Conservation (phyloP, 805 yeast species). For the Ogataea philodendri region DNA sequence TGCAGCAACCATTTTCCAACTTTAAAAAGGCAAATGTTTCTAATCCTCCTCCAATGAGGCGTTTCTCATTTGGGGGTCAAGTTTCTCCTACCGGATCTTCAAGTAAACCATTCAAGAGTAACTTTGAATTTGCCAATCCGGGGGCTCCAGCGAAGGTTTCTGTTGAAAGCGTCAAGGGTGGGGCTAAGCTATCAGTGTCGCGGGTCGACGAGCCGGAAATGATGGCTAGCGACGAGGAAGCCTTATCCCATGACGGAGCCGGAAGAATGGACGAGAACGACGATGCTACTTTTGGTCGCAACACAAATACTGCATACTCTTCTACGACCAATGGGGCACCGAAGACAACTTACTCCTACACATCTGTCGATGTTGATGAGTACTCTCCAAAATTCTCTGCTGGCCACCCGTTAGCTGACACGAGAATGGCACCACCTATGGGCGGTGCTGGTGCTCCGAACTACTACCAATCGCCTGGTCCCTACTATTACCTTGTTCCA, state of each 20-base stretch:
- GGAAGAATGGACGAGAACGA: constrained; percentile 22
- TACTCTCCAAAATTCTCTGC: constrained; percentile 16
- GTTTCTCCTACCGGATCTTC: constrained; percentile 17
- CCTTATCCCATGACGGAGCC: constrained; percentile 7
- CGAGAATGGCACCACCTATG: constrained; percentile 13
- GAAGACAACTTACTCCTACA: constrained; percentile 29
- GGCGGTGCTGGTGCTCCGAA: constrained; percentile 16
- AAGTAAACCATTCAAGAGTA: constrained; percentile 16
- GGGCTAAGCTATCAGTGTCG: constrained; percentile 9
- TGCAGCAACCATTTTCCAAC: constrained; percentile 12
- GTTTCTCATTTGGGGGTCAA: constrained; percentile 19
- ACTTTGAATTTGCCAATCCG: constrained; percentile 16
- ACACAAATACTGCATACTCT: constrained; percentile 28
- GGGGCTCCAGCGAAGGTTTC: constrained; percentile 8
- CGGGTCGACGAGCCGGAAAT: constrained; percentile 14
- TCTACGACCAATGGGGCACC: constrained; percentile 27
- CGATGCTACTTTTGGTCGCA: constrained; percentile 23
- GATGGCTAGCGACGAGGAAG: constrained; percentile 20
- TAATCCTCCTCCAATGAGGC: constrained; percentile 19
- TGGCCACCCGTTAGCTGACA: constrained; percentile 10
- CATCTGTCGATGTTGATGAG: constrained; percentile 30
- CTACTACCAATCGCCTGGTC: constrained; percentile 24
- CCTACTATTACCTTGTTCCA: constrained; percentile 32
- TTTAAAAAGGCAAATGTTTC: constrained; percentile 9
- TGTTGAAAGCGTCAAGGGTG: constrained; percentile 6